Conservation (phyloP, 495 filamentous ascomycete species). For the Darksidea phi region DNA sequence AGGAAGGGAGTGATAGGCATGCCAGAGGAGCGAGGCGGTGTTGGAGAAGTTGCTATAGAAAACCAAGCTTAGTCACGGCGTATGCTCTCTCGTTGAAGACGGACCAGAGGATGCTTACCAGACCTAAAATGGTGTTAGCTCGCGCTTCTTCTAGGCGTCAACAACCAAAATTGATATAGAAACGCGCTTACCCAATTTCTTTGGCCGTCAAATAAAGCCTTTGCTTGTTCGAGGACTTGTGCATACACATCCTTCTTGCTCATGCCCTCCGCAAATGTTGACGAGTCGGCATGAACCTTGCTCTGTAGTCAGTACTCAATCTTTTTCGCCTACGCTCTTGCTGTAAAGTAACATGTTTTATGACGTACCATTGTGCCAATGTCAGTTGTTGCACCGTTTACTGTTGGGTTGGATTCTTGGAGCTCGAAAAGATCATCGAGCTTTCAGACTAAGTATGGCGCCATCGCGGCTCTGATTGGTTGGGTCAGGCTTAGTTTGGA, state of each 20-base stretch:
- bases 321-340: too few relatives aligned
- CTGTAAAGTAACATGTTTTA: background rate
- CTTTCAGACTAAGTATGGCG: background rate
- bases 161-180: too few relatives aligned
- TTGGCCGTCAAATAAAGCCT: slow-evolving; percentile 71
- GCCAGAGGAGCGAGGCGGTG: slow-evolving; percentile 49
- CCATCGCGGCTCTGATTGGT: slow-evolving; percentile 5
- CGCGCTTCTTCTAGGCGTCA: too few relatives aligned
- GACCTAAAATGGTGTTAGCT: background rate
- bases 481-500: background rate
- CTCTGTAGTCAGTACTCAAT: too few relatives aligned
- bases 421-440: too few relatives aligned
- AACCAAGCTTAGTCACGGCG: background rate
- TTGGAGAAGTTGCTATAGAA: slow-evolving; percentile 42
- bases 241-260: slow-evolving; percentile 75
- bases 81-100: background rate
- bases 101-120: too few relatives aligned
- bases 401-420: too few relatives aligned
- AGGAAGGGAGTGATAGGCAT: slow-evolving; percentile 63
- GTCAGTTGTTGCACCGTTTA: background rate
- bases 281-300: slow-evolving; percentile 85
- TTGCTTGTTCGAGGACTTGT: slow-evolving; percentile 69
- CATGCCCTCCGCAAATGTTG: slow-evolving; percentile 63
- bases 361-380: slow-evolving; percentile 1
- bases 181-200: slow-evolving; percentile 73